Percentiles rank a stretch among this genome's conserved stretches.
Conservation (phyloP, 2,329 filamentous ascomycete genomes). For the Neonectria faginata region DNA sequence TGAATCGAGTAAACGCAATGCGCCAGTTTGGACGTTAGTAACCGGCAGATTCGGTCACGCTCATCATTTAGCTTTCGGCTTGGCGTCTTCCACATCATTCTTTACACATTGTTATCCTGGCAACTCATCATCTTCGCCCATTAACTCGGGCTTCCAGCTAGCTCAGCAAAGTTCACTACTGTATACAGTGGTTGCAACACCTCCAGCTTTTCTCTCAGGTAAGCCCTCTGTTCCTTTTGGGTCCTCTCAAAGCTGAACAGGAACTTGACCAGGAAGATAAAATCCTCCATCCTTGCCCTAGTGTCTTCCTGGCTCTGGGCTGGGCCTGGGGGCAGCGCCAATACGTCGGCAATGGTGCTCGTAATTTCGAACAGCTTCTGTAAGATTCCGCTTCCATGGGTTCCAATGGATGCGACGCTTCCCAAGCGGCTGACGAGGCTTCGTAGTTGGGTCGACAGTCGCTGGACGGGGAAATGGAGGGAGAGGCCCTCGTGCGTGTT, state of each 20-base stretch:
- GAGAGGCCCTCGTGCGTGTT: slow-evolving; percentile 53
- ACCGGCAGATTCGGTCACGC: background rate
- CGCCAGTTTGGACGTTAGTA: no score
- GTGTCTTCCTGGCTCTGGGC: slow-evolving; percentile 55
- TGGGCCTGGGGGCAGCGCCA: slow-evolving; percentile 61
- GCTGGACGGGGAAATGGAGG: slow-evolving; percentile 54
- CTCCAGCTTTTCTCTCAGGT: slow-evolving; percentile 54
- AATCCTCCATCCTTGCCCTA: slow-evolving; percentile 63
- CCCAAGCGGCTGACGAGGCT: slow-evolving; percentile 51
- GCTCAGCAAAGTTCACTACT: slow-evolving; percentile 43
- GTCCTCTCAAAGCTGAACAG: slow-evolving; percentile 62
- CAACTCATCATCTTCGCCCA: background rate
- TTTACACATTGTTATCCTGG: background rate
- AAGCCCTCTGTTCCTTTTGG: slow-evolving; percentile 58
- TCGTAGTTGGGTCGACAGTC: slow-evolving; percentile 54
- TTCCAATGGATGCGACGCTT: slow-evolving; percentile 59
- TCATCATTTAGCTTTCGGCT: background rate
- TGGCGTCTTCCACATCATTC: background rate
- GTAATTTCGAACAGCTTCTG: slow-evolving; percentile 71
- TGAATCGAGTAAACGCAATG: no score
- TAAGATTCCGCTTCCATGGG: slow-evolving; percentile 67
- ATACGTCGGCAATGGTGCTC: slow-evolving; percentile 69
- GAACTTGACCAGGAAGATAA: slow-evolving; percentile 63
- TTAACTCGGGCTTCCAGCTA: slow-evolving; percentile 43
- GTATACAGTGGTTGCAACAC: slow-evolving; percentile 49